These are phyloP conservation scores for Talaromyces sp. DNA, from an alignment of 2,329 filamentous ascomycete species.

Conservation along the genomic window DNA sequence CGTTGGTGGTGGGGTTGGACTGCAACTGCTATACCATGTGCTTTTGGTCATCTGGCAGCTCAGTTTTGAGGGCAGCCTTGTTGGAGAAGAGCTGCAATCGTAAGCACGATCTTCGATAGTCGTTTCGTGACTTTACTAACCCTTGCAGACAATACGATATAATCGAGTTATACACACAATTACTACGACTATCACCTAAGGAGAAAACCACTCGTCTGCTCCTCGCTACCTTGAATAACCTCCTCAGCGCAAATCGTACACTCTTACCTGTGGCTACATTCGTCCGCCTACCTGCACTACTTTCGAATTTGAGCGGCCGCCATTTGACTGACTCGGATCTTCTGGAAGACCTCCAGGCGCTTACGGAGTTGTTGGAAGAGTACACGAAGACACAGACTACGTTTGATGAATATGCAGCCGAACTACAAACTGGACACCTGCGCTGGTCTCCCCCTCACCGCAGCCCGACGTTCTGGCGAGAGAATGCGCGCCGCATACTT, in stretches of 20 bases:
- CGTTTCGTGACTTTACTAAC: slow-evolving; percentile 12
- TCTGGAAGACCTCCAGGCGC: slow-evolving; percentile 46
- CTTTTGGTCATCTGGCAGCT: slow-evolving; percentile 93
- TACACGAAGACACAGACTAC: slow-evolving; percentile 70
- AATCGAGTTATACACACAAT: slow-evolving; percentile 83
- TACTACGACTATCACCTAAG: slow-evolving; percentile 88
- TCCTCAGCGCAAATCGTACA: slow-evolving; percentile 68
- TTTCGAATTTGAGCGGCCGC: slow-evolving; percentile 55
- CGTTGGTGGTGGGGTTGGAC: slow-evolving; percentile 71
- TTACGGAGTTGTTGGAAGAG: slow-evolving; percentile 72
- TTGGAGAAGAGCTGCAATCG: slow-evolving; percentile 81
- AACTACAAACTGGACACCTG: slow-evolving; percentile 80
- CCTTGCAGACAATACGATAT: slow-evolving; percentile 81
- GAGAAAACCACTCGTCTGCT: slow-evolving; percentile 95
- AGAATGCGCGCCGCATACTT: slow-evolving; percentile 82
- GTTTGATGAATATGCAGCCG: slow-evolving; percentile 69
- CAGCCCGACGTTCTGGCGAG: slow-evolving; percentile 82
- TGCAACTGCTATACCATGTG: slow-evolving; percentile 92
- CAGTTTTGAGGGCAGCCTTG: slow-evolving; percentile 72
- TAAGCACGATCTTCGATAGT: slow-evolving; percentile 44
- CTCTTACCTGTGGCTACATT: slow-evolving; percentile 81
- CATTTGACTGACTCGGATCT: slow-evolving; percentile 50
- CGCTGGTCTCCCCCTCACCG: slow-evolving; percentile 91
- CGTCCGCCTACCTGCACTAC: slow-evolving; percentile 67
- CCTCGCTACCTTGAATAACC: slow-evolving; percentile 82